Conservation (phyloP, 208 protist genomes). For the Leishmania amazonensis region DNA sequence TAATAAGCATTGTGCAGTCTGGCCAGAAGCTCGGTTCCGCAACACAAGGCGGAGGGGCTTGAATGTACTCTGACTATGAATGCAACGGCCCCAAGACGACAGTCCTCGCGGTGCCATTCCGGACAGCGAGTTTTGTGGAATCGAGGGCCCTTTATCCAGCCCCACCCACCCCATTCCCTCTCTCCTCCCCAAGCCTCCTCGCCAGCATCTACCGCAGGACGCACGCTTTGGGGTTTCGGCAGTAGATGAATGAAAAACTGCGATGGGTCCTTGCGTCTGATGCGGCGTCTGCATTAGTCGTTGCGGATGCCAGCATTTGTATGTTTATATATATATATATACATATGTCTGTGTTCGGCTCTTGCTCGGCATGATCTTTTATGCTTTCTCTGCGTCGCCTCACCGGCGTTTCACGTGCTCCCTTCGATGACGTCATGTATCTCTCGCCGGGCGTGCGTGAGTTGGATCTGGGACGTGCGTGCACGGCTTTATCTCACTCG, state of each 20-base stretch:
- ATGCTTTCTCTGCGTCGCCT: not conserved
- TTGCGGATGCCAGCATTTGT: not conserved
- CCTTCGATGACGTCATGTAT: not conserved
- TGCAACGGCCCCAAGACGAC: not conserved
- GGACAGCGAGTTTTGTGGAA: not conserved
- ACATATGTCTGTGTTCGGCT: not conserved
- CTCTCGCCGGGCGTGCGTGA: not conserved
- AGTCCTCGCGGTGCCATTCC: not conserved
- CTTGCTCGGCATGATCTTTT: not conserved
- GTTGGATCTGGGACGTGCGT: not conserved
- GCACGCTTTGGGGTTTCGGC: not conserved
- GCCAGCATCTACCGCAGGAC: not conserved
- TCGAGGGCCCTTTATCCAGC: not conserved
- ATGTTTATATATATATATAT: not conserved
- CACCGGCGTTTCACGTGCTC: not conserved
- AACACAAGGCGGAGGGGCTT: not conserved
- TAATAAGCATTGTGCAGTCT: slow-evolving; percentile 41
- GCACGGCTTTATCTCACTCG: not conserved
- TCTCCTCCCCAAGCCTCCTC: not conserved
- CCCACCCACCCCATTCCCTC: not conserved
- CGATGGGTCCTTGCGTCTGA: not conserved
- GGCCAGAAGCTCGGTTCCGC: slow-evolving; percentile 9
- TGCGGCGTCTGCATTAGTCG: not conserved
- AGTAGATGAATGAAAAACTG: not conserved
- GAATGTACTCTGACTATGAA: not conserved